Conservation (phyloP, 2,329 filamentous ascomycete genomes). For the Mycosphaerella arachidis region DNA sequence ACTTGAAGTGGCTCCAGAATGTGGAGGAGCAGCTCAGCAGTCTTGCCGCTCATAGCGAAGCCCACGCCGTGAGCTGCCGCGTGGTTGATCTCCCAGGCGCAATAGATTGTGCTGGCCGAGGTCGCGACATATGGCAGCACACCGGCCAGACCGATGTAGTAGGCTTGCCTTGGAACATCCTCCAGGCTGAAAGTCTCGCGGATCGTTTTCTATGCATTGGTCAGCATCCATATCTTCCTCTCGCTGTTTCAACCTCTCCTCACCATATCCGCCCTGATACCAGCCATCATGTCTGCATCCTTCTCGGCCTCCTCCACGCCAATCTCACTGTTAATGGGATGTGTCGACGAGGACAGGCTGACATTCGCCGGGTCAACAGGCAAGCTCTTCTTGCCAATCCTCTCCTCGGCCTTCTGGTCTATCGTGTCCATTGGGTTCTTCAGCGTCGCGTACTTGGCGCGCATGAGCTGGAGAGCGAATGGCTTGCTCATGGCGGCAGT, state of each 20-base stretch:
- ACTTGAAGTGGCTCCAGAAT: slow-evolving; percentile 82
- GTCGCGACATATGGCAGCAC: slow-evolving; percentile 68
- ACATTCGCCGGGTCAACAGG: slow-evolving; percentile 57
- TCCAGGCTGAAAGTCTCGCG: slow-evolving; percentile 46
- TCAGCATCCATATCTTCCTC: slow-evolving; percentile 3
- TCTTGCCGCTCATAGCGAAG: slow-evolving; percentile 64
- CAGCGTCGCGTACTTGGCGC: slow-evolving; percentile 13
- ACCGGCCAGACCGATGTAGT: slow-evolving; percentile 48
- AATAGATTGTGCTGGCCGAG: slow-evolving; percentile 74
- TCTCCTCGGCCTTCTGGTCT: slow-evolving; percentile 55
- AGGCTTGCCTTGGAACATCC: slow-evolving; percentile 46
- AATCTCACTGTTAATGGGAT: slow-evolving; percentile 39
- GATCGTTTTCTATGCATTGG: slow-evolving; percentile 41
- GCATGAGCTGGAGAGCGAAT: slow-evolving; percentile 25
- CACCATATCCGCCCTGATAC: slow-evolving; percentile 38
- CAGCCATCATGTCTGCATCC: slow-evolving; percentile 45
- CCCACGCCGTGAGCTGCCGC: slow-evolving; percentile 56
- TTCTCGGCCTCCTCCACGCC: slow-evolving; percentile 31
- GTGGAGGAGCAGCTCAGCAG: slow-evolving; percentile 66
- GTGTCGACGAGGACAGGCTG: slow-evolving; percentile 51
- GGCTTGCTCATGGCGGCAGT: slow-evolving; percentile 33
- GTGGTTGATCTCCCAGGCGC: slow-evolving; percentile 78
- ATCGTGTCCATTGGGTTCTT: slow-evolving; percentile 41
- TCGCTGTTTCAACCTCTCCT: background rate
- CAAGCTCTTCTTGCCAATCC: slow-evolving; percentile 53